These are phyloP conservation scores for Corylus heterophylla DNA, from an alignment of 306 rosid genomes.

Conservation along the genomic window DNA sequence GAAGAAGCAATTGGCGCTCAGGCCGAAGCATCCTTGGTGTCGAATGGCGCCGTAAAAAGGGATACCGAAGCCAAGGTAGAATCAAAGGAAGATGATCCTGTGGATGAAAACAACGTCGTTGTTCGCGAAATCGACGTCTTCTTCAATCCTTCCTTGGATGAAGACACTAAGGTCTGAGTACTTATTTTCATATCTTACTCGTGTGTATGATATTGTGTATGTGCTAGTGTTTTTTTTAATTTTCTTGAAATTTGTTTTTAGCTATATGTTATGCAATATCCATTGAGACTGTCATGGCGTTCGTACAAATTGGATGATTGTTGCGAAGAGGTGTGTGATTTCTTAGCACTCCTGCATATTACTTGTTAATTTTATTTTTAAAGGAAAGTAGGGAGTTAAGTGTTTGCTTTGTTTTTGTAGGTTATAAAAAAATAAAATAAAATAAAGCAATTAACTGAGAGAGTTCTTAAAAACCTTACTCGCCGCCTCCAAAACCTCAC, in stretches of 20 bases:
- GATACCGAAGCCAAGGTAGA: slow-evolving; percentile 42
- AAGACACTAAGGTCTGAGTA: slow-evolving; percentile 47
- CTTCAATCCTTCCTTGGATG: slow-evolving; percentile 54
- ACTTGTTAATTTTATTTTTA: neutral
- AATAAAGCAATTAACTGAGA: too few relatives aligned
- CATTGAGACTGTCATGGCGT: slow-evolving; percentile 79
- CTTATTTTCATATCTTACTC: neutral
- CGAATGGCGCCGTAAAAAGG: slow-evolving; percentile 43
- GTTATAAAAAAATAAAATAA: slow-evolving; percentile 26
- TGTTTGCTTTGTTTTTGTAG: slow-evolving; percentile 36
- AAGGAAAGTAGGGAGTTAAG: neutral
- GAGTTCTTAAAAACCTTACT: neutral
- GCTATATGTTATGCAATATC: slow-evolving; percentile 84
- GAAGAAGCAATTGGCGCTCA: slow-evolving; percentile 19
- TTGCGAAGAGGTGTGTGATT: slow-evolving; percentile 66
- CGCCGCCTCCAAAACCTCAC: neutral
- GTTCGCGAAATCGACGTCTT: slow-evolving; percentile 88
- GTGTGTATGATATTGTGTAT: neutral
- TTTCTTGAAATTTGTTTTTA: slow-evolving; percentile 18
- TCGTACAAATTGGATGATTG: slow-evolving; percentile 74
- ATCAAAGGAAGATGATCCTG: slow-evolving; percentile 40
- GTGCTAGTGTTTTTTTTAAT: neutral
- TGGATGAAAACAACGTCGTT: slow-evolving; percentile 64
- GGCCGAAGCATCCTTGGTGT: slow-evolving; percentile 22
- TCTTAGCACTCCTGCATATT: neutral